Percentiles rank a stretch among this genome's conserved stretches.
phyloP scores from a whole-genome alignment of 495 filamentous ascomycete genomes.

The Penicillium diatomitis region DNA sequence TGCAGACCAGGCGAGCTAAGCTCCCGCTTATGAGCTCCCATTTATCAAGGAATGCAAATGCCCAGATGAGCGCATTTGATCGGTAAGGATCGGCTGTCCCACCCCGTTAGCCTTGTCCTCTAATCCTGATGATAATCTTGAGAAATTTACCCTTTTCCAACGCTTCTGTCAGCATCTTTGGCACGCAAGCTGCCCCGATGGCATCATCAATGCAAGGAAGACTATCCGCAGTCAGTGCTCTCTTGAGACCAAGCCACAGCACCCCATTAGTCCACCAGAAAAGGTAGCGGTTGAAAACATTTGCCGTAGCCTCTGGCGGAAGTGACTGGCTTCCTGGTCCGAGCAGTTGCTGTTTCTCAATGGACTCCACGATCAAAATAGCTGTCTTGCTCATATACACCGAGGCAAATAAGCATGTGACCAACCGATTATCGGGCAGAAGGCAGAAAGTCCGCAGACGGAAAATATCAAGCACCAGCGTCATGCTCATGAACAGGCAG shows the following conservation, averaged over 20 bases:
- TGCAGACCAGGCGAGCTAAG: constrained; percentile 40
- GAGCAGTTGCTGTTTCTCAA: constrained; percentile 40
- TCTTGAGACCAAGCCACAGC: constrained; percentile 35
- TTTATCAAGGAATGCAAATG: constrained; percentile 25
- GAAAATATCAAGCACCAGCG: constrained; percentile 10
- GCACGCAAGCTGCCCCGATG: constrained; percentile 24
- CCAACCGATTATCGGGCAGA: constrained; percentile 2
- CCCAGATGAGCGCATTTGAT: constrained; percentile 29
- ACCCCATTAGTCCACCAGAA: constrained; percentile 49
- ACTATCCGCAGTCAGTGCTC: constrained; percentile 29
- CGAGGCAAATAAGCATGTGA: constrained; percentile 12
- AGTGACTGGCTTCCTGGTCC: constrained; percentile 5
- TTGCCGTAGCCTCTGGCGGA: constrained; percentile 40
- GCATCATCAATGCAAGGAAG: constrained; percentile 31
- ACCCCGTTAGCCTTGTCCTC: no score
- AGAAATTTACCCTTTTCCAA: constrained; percentile 23
- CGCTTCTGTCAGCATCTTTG: constrained; percentile 22
- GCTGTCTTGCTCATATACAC: constrained; percentile 28
- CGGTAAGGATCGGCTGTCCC: constrained; percentile 12
- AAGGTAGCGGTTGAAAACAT: constrained; percentile 37
- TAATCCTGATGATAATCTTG: no score
- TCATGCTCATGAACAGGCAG: constrained; percentile 5
- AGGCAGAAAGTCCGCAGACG: constrained; percentile 13
- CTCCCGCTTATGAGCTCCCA: constrained; percentile 32
- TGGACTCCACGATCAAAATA: constrained; percentile 39